Percentiles rank a stretch among this genome's conserved stretches.
These are phyloP conservation scores for Cyberlindnera suaveolens DNA, from an alignment of 805 yeast species.

Conservation along the genomic window DNA sequence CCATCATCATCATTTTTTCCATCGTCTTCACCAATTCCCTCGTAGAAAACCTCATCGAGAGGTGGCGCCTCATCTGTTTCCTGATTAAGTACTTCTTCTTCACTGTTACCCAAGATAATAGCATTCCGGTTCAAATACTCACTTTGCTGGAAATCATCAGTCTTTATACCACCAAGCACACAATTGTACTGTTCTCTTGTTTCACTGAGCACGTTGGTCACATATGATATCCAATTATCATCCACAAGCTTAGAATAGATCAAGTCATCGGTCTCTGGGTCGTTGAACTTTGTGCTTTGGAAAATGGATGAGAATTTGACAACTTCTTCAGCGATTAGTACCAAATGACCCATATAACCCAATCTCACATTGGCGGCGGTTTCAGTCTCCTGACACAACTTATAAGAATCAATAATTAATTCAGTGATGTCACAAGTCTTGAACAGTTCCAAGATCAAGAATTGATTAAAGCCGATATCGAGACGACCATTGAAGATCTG, in stretches of 20 bases:
- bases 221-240: constrained; percentile 66
- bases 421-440: constrained; percentile 53
- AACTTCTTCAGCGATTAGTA: constrained; percentile 91
- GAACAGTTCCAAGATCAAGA: constrained; percentile 54
- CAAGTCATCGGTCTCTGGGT: constrained; percentile 19
- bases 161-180: constrained; percentile 61
- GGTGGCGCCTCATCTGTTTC: constrained; percentile 3
- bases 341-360: constrained; percentile 96
- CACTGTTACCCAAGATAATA: constrained; percentile 22
- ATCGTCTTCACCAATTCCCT: background rate
- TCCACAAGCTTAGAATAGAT: constrained; percentile 26
- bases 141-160: constrained; percentile 19
- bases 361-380: constrained; percentile 58
- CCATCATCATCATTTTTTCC: constrained; percentile 3
- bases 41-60: constrained; percentile 7
- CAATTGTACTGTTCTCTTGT: constrained; percentile 85
- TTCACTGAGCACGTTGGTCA: constrained; percentile 65
- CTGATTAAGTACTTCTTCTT: constrained; percentile 23
- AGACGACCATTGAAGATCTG: constrained; percentile 71
- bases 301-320: constrained; percentile 63
- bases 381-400: constrained; percentile 54
- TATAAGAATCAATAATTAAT: constrained; percentile 60
- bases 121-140: constrained; percentile 20
- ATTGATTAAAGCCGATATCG: constrained; percentile 70
- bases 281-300: constrained; percentile 22